Conservation (phyloP, 1,284 basidiomycete genomes). For the Pyrrhoderma noxium region DNA sequence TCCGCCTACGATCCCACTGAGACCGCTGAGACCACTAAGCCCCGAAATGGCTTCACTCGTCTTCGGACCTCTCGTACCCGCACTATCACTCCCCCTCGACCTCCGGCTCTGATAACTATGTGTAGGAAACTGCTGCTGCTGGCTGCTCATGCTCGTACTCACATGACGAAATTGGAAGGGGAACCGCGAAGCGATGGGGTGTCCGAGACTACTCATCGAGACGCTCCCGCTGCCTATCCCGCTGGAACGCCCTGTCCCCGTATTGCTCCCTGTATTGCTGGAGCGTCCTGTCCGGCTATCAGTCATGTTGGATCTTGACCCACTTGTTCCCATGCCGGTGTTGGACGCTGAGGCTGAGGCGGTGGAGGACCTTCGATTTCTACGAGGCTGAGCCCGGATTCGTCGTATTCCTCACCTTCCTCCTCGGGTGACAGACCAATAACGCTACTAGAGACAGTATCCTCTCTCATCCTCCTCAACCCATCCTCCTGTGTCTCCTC, state of each 20-base stretch:
- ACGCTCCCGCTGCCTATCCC: too few species aligned
- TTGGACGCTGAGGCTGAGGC: slow-evolving; percentile 53
- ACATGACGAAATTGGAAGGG: slow-evolving; percentile 62
- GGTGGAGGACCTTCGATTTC: slow-evolving; percentile 40
- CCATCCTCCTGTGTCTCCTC: slow-evolving; percentile 31
- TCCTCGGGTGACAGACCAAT: slow-evolving; percentile 4
- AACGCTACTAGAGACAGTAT: too few species aligned
- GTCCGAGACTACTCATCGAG: slow-evolving; percentile 73
- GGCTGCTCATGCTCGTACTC: slow-evolving; percentile 30
- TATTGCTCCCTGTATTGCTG: too few species aligned
- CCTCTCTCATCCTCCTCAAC: slow-evolving; percentile 17
- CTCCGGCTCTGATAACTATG: slow-evolving; percentile 8
- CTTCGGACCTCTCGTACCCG: background rate
- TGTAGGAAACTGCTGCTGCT: slow-evolving; percentile 31
- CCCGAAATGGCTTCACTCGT: background rate
- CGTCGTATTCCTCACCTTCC: slow-evolving; percentile 32
- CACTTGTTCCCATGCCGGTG: too few species aligned
- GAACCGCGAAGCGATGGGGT: slow-evolving; percentile 61
- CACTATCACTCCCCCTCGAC: background rate
- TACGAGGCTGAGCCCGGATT: slow-evolving; percentile 17
- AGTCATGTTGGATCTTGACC: too few species aligned
- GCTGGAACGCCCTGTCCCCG: too few species aligned
- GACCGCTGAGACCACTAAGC: background rate
- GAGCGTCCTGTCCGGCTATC: too few species aligned
- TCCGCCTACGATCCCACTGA: too few species aligned